phyloP scores from a whole-genome alignment of 1,139 yeast genomes.

The Taphrina betulina region DNA sequence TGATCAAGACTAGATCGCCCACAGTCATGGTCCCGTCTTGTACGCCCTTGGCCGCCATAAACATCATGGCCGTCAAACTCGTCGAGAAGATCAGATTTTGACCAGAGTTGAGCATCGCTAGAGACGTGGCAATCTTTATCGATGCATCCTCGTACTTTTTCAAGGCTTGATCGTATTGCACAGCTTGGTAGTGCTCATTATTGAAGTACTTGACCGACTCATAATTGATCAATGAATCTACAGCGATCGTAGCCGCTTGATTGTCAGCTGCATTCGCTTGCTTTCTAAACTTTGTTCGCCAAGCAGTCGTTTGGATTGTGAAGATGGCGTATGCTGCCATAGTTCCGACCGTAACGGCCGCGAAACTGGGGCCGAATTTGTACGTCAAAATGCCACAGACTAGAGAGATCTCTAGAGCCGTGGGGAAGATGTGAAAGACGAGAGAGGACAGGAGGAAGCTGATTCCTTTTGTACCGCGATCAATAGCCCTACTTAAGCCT shows the following conservation, averaged over 20 bases:
- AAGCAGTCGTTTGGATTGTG: conserved; percentile 88
- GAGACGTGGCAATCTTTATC: conserved; percentile 86
- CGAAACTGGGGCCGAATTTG: conserved; percentile 85
- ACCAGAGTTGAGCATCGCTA: conserved; percentile 86
- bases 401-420: conserved; percentile 82
- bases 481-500: conserved; percentile 92
- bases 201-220: conserved; percentile 95
- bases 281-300: conserved; percentile 92
- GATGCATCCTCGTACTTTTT: conserved; percentile 75
- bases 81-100: conserved; percentile 87
- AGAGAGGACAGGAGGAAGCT: conserved; percentile 88
- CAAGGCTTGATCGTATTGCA: conserved; percentile 77
- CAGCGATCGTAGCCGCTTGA: conserved; percentile 87
- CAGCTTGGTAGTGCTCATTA: conserved; percentile 75
- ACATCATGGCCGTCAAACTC: conserved; percentile 96
- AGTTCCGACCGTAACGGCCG: conserved; percentile 81
- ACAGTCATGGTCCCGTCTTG: conserved; percentile 78
- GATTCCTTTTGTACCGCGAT: conserved; percentile 96
- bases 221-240: conserved; percentile 88
- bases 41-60: conserved; percentile 96
- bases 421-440: conserved; percentile 95
- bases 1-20: conserved; percentile 93
- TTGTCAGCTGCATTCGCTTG: conserved; percentile 93
- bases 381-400: conserved; percentile 90
- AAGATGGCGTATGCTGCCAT: conserved; percentile 84